Evolutionary conservation across 192 early-diverging fungal genomes (phyloP), one percentile per base, ranked within the genome.

Genomic region (Martensiomyces pterosporus): DNA sequence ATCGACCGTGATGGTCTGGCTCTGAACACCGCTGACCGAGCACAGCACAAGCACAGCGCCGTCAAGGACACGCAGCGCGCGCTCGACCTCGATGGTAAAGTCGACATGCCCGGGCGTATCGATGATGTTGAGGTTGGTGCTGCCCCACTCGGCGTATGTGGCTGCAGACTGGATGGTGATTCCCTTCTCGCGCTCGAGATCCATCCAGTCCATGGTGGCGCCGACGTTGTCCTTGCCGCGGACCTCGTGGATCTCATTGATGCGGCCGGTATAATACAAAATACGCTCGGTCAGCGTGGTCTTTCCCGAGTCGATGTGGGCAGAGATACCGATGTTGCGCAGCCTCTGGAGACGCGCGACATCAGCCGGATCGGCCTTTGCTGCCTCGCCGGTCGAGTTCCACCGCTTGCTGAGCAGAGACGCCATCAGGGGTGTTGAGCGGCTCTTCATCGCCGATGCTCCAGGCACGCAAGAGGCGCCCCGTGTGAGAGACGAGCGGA

Each of bases 161-260:
- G 89, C 87, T n/a, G 89, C 89, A 25, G 83, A 86, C 72, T 89
- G 86, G 54, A 91, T 91, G 22, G 89, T 91, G 54, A 91, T 91
- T 24, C 89, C 89, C 71, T 87, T 85, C 67, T 98, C 96, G 51
- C 93, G 80, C 78, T 97, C 96, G 17, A 97, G 79, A 21, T 97
- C 93, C 96, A 98, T 98, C 27, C 91, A 95, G 76, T 99, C 96
- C 96, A 99, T 99, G 59, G 92, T 97, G 10, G 96, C 96, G 43
- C 93, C 96, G 29, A 95, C 91, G 62, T 83, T 84, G 62, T 91
- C 87, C 52, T 79, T 81, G 51, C 87, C 87, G 53, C 89, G 86
- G 24, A 91, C 87, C 54, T 91, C 87, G 67, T 91, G 89, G 59
- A 91, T 91, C 59, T 85, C 84, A 73, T 88, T 89, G 75, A 91